Evolutionary conservation across 1,284 basidiomycete genomes (phyloP).

Genomic region (Leccinum ponderosum): DNA sequence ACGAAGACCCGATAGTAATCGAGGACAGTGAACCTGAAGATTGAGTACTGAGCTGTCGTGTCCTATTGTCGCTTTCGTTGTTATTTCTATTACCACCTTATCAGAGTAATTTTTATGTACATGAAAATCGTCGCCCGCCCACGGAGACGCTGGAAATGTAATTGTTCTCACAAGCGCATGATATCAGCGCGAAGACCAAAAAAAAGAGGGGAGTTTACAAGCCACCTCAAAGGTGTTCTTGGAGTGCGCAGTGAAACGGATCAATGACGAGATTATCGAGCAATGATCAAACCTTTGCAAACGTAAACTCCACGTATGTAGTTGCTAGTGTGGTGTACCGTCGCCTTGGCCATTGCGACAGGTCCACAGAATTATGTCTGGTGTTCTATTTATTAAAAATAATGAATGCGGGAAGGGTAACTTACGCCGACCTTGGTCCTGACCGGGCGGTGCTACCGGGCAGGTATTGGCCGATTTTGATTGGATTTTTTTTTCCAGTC

Average conservation of each 20-base stretch:
- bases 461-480: too few species aligned
- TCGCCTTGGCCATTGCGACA: constrained; percentile 68
- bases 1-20: constrained; percentile 26
- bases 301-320: constrained; percentile 64
- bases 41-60: not conserved
- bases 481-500: constrained; percentile 51
- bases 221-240: constrained; percentile 64
- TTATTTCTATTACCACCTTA: not conserved
- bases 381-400: constrained; percentile 8
- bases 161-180: not conserved
- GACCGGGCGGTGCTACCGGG: constrained; percentile 59
- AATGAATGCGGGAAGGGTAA: constrained; percentile 10
- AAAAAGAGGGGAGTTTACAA: not conserved
- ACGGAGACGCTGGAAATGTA: not conserved
- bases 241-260: constrained; percentile 9
- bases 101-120: not conserved
- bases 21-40: constrained; percentile 23
- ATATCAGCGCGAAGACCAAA: not conserved
- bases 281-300: constrained; percentile 62
- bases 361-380: constrained; percentile 89
- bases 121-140: not conserved
- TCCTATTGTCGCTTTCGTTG: not conserved
- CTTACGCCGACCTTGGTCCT: constrained; percentile 81
- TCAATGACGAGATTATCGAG: not conserved
- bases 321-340: constrained; percentile 51